Evolutionary conservation across 306 rosid genomes (phyloP).

Genomic region (Citrullus amarus): DNA sequence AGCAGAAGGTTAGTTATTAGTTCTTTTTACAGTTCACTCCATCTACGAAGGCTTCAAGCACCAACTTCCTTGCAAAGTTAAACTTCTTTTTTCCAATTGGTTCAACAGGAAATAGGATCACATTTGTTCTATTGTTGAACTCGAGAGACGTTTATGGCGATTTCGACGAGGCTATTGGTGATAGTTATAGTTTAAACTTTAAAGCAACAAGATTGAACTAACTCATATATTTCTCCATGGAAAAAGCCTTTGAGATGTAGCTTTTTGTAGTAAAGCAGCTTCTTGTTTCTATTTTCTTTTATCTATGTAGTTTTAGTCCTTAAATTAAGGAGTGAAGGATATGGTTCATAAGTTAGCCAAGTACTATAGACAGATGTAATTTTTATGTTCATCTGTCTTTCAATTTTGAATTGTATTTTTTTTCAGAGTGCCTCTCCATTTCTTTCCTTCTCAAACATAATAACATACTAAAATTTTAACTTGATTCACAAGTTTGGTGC

Average conservation of each 20-base stretch:
- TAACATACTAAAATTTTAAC: neutral
- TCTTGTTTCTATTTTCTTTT: neutral
- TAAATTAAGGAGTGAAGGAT: neutral
- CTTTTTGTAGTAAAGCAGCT: neutral
- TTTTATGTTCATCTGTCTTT: neutral
- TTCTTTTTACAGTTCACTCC: neutral
- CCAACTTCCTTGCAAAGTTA: neutral
- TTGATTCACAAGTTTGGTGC: too few relatives aligned
- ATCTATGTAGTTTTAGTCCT: neutral
- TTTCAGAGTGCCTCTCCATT: neutral
- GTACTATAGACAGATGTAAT: neutral
- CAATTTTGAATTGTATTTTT: neutral
- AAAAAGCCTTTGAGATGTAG: neutral
- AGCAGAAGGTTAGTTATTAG: constrained; percentile 36
- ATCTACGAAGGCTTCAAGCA: neutral
- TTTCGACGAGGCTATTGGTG: neutral
- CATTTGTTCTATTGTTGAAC: neutral
- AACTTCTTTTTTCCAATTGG: neutral
- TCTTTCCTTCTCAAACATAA: neutral
- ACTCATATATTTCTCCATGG: neutral
- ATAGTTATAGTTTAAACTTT: neutral
- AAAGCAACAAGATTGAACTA: neutral
- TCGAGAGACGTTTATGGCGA: neutral
- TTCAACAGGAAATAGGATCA: neutral
- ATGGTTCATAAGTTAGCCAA: neutral